A percentile compares a stretch with the other conserved stretches of the same genome.
phyloP scores from a whole-genome alignment of 2,329 filamentous ascomycete species.

The Arthroderma sp. region DNA sequence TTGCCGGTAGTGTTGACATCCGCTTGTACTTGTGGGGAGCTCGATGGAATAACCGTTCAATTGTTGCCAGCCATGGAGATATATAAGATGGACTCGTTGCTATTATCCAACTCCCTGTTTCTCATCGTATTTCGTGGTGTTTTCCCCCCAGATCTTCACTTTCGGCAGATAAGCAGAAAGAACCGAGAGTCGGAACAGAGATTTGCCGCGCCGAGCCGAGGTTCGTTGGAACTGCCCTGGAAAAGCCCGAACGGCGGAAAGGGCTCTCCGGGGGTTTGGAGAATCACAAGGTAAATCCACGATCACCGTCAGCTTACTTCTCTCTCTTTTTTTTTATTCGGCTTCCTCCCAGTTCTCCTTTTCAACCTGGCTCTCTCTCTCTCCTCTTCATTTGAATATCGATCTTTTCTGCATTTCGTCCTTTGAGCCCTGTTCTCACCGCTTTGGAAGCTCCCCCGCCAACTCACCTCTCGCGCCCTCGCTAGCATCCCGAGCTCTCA shows the following conservation, averaged over 20 bases:
- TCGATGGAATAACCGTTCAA: too few relatives aligned
- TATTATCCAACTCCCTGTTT: too few relatives aligned
- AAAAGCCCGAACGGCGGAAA: background rate
- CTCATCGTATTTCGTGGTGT: too few relatives aligned
- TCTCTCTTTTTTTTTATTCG: conserved; percentile 1
- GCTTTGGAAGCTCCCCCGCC: background rate
- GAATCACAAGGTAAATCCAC: conserved; percentile 1
- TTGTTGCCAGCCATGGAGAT: too few relatives aligned
- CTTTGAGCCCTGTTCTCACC: background rate
- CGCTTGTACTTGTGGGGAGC: too few relatives aligned
- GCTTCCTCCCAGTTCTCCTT: background rate
- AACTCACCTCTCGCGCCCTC: background rate
- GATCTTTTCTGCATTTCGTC: conserved; percentile 1
- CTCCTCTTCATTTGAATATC: conserved; percentile 3
- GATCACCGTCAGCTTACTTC: conserved; percentile 3
- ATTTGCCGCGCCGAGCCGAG: conserved; percentile 18
- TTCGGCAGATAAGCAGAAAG: too few relatives aligned
- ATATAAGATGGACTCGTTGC: too few relatives aligned
- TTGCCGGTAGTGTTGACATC: too few relatives aligned
- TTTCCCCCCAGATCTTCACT: too few relatives aligned
- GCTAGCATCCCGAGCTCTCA: conserved; percentile 2
- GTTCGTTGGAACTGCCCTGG: conserved; percentile 9
- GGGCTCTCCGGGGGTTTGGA: too few relatives aligned
- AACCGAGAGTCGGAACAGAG: background rate
- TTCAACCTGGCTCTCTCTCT: conserved; percentile 2